Conservation (phyloP, 2,329 filamentous ascomycete genomes). For the Venturia asperata region DNA sequence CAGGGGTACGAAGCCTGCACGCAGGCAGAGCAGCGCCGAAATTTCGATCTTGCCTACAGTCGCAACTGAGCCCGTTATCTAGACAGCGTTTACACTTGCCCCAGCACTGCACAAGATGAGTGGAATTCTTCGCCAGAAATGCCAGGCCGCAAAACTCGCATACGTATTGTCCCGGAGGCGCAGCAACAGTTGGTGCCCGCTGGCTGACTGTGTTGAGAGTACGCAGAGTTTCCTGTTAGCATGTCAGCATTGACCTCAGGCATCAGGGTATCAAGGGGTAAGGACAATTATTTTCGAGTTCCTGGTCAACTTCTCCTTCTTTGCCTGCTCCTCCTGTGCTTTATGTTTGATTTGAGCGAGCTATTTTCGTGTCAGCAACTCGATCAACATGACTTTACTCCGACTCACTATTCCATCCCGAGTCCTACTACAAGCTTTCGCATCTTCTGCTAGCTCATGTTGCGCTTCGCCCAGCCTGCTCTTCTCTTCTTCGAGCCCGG, state of each 20-base stretch:
- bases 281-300: background rate
- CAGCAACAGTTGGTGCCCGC: background rate
- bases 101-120: background rate
- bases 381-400: background rate
- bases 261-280: background rate
- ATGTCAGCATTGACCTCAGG: background rate
- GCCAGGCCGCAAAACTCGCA: background rate
- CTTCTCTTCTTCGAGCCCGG: background rate
- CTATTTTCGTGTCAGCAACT: background rate
- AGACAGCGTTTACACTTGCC: background rate
- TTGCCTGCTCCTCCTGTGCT: background rate
- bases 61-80: background rate
- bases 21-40: background rate
- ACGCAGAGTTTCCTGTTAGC: background rate
- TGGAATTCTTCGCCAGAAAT: background rate
- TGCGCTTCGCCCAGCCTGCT: background rate
- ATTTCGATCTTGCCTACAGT: background rate
- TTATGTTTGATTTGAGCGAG: background rate
- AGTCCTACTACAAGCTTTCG: background rate
- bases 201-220: background rate
- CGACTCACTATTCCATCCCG: background rate
- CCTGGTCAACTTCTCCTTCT: background rate
- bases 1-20: background rate
- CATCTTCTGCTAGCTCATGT: background rate
- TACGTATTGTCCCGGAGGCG: background rate